phyloP scores from a whole-genome alignment of 2,329 filamentous ascomycete genomes.

The Teratosphaeria destructans region DNA sequence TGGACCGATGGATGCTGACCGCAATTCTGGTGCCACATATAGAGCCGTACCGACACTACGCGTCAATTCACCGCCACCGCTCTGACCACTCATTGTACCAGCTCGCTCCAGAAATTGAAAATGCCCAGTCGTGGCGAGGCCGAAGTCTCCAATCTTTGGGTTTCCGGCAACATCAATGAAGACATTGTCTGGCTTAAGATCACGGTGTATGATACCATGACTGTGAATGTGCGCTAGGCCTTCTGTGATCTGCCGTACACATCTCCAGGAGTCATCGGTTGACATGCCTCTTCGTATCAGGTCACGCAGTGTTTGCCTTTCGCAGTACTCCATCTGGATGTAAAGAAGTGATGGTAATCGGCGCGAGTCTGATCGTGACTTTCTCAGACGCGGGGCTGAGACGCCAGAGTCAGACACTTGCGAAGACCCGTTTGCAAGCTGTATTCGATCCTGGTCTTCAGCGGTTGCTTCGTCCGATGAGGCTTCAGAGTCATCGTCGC shows the following conservation, averaged over 20 bases:
- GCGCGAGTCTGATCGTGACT: slow-evolving; percentile 36
- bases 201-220: slow-evolving; percentile 85
- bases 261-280: slow-evolving; percentile 73
- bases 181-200: slow-evolving; percentile 94
- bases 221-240: slow-evolving; percentile 83
- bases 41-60: slow-evolving; percentile 65
- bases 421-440: slow-evolving; percentile 4
- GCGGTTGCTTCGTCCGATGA: slow-evolving; percentile 33
- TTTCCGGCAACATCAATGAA: slow-evolving; percentile 88
- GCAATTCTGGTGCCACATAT: slow-evolving; percentile 88
- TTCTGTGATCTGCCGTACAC: slow-evolving; percentile 85
- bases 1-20: slow-evolving; percentile 59
- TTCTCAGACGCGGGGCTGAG: slow-evolving; percentile 23
- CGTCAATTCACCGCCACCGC: slow-evolving; percentile 50
- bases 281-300: slow-evolving; percentile 67
- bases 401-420: slow-evolving; percentile 1
- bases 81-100: slow-evolving; percentile 18
- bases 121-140: slow-evolving; percentile 81
- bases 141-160: slow-evolving; percentile 94
- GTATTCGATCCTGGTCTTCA: slow-evolving; percentile 28
- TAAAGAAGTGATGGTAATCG: slow-evolving; percentile 68
- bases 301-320: slow-evolving; percentile 83
- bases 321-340: slow-evolving; percentile 98
- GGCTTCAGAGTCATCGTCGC: slow-evolving; percentile 41
- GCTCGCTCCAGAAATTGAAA: slow-evolving; percentile 51